phyloP scores from a whole-genome alignment of 495 filamentous ascomycete species.

The Penicillium antarcticum region DNA sequence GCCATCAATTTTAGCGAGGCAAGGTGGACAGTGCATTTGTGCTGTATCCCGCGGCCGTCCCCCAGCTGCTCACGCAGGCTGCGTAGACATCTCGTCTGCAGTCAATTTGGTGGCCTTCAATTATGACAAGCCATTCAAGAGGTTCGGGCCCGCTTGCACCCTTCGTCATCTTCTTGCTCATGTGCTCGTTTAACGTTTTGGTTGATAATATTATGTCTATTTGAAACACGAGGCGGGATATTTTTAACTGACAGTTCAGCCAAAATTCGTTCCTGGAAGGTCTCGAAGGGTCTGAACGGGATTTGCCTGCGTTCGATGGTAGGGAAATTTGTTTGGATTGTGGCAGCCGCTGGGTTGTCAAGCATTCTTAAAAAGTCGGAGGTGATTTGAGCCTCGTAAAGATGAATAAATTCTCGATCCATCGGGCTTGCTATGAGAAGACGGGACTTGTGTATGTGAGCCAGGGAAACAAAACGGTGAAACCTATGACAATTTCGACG shows the following conservation, averaged over 20 bases:
- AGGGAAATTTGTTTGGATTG: not conserved
- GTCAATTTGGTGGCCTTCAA: no score
- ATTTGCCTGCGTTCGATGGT: slow-evolving; percentile 7
- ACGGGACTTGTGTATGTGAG: slow-evolving; percentile 10
- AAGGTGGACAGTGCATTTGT: no score
- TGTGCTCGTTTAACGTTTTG: no score
- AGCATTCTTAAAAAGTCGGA: slow-evolving; percentile 10
- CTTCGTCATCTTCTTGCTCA: no score
- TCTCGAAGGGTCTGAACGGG: slow-evolving; percentile 14
- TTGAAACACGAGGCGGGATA: not conserved
- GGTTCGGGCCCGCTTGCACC: no score
- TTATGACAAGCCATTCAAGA: no score
- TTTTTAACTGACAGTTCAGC: not conserved
- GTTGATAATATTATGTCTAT: no score
- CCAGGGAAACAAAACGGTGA: not conserved
- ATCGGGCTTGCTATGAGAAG: slow-evolving; percentile 11
- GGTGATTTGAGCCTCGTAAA: slow-evolving; percentile 16
- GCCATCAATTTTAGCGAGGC: no score
- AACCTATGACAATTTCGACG: not conserved
- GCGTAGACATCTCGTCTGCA: no score
- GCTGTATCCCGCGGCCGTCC: no score
- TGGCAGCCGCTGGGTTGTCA: slow-evolving; percentile 7
- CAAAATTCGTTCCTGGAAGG: slow-evolving; percentile 7
- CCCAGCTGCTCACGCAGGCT: no score
- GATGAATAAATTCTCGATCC: slow-evolving; percentile 12